Conservation (phyloP, 352 stramenopile genomes). For the Elongisporangium undulatum region DNA sequence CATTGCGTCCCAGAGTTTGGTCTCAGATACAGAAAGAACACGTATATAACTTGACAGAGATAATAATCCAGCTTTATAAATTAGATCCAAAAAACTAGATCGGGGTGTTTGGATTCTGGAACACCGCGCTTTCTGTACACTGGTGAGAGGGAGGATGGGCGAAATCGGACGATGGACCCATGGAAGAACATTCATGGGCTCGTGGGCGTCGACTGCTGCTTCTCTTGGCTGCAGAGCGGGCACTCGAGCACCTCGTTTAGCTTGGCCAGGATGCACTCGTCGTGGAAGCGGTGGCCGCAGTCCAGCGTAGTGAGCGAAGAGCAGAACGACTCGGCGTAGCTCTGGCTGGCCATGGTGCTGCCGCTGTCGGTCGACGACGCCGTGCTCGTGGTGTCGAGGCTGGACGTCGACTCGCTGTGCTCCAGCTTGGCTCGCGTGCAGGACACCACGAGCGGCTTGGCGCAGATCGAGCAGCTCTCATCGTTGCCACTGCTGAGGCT, state of each 20-base stretch:
- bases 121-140: neutral
- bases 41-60: neutral
- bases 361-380: slow-evolving; percentile 11
- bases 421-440: slow-evolving; percentile 33
- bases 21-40: neutral
- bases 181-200: neutral
- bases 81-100: neutral
- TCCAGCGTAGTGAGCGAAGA: slow-evolving; percentile 67
- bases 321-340: slow-evolving; percentile 20
- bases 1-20: neutral
- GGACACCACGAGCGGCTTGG: slow-evolving; percentile 25
- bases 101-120: neutral
- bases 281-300: slow-evolving; percentile 82
- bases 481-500: slow-evolving; percentile 21
- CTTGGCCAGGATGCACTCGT: slow-evolving; percentile 83
- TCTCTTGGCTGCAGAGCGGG: slow-evolving; percentile 34
- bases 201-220: neutral
- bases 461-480: slow-evolving; percentile 61
- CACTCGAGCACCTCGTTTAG: slow-evolving; percentile 71
- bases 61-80: neutral
- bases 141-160: neutral
- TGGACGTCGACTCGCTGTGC: slow-evolving; percentile 19
- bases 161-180: neutral
- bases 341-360: slow-evolving; percentile 1
- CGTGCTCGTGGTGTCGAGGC: slow-evolving; percentile 14